These are phyloP conservation scores for Vitis rotundifolia DNA, from an alignment of 164 flowering plant species.

Conservation along the genomic window DNA sequence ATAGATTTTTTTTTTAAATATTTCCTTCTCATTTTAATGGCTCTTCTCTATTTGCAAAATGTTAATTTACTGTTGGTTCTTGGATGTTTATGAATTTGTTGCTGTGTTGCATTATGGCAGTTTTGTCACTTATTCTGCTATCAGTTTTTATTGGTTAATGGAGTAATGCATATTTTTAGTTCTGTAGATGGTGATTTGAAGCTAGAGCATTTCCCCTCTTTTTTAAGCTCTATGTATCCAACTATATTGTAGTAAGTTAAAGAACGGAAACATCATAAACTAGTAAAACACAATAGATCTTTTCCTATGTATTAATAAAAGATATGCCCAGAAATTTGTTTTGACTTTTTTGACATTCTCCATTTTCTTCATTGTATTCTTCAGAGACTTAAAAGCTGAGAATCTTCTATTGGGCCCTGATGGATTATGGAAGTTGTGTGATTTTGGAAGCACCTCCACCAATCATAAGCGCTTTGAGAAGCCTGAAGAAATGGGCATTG, in stretches of 20 bases:
- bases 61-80: too few relatives aligned
- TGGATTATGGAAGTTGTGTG: constrained; percentile 95
- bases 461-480: constrained; percentile 94
- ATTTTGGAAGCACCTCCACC: constrained; percentile 95
- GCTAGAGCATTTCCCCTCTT: too few relatives aligned
- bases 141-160: too few relatives aligned
- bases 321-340: background rate
- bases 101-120: too few relatives aligned
- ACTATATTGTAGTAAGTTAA: too few relatives aligned
- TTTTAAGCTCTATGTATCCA: too few relatives aligned
- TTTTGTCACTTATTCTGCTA: too few relatives aligned
- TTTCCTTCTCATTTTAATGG: background rate
- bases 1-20: background rate
- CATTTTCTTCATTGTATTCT: constrained; percentile 1
- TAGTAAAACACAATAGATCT: background rate
- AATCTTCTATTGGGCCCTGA: constrained; percentile 84
- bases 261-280: too few relatives aligned
- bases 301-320: background rate
- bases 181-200: too few relatives aligned
- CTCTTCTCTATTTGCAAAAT: background rate
- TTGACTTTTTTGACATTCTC: background rate
- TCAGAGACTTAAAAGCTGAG: constrained; percentile 96
- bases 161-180: too few relatives aligned
- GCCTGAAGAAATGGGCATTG: constrained; percentile 99
- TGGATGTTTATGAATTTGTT: too few relatives aligned